Conservation (phyloP, 2,329 filamentous ascomycete genomes). For the Apiospora aurea region DNA sequence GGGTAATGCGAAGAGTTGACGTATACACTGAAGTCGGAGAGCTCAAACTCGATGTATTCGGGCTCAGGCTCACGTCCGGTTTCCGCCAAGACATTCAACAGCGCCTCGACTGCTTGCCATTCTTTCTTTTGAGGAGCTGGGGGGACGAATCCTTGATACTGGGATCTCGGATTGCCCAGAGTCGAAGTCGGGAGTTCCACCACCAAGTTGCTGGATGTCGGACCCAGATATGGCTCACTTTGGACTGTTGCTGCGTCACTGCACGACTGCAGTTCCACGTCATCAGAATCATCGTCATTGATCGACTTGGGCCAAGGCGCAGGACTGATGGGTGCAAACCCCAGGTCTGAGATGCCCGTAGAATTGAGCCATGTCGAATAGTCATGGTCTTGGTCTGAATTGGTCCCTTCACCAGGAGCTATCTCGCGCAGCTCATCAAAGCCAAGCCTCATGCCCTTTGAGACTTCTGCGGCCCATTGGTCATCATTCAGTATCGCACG, state of each 20-base stretch:
- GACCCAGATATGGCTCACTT: not conserved
- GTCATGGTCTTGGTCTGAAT: constrained; percentile 1
- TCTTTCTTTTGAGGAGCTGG: constrained; percentile 40
- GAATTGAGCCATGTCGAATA: constrained; percentile 8
- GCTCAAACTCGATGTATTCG: constrained; percentile 55
- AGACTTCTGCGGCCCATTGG: not conserved
- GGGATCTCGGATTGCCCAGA: constrained; percentile 36
- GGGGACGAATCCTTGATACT: constrained; percentile 37
- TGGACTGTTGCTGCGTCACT: not conserved
- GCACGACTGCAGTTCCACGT: not conserved
- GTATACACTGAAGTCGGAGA: constrained; percentile 68
- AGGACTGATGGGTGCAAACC: not conserved
- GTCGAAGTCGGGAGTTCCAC: constrained; percentile 35
- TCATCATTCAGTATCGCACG: not conserved
- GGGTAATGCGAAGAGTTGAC: constrained; percentile 45
- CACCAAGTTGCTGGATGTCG: constrained; percentile 24
- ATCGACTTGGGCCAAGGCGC: not conserved
- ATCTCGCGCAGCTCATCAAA: not conserved
- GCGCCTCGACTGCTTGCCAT: constrained; percentile 38
- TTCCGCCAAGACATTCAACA: constrained; percentile 36
- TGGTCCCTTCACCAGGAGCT: not conserved
- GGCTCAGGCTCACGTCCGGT: constrained; percentile 26
- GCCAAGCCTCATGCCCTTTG: not conserved
- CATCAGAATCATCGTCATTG: not conserved
- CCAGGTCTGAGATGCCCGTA: not conserved